Conservation (phyloP, 768 basidiomycete species). For the Hypholoma sublateritium region DNA sequence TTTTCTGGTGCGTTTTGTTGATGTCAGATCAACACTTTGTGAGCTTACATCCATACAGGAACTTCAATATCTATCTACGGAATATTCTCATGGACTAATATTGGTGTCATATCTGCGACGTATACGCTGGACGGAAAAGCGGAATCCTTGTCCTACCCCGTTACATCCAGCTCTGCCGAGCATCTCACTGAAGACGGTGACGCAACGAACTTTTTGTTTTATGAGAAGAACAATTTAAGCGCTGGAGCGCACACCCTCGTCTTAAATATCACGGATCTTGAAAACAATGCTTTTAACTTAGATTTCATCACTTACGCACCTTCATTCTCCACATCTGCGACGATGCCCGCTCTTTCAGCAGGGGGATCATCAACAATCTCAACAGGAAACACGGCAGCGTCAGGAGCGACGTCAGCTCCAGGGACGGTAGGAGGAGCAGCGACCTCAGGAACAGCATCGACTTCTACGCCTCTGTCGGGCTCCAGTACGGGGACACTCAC, state of each 20-base stretch:
- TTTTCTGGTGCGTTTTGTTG: constrained; percentile 19
- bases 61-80: constrained; percentile 23
- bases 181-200: constrained; percentile 15
- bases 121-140: constrained; percentile 24
- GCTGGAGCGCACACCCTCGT: constrained; percentile 20
- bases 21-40: background rate
- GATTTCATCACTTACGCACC: constrained; percentile 29
- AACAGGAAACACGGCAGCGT: background rate
- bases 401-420: background rate
- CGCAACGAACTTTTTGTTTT: constrained; percentile 23
- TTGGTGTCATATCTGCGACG: constrained; percentile 20
- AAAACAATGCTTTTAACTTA: constrained; percentile 18
- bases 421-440: background rate
- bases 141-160: constrained; percentile 14
- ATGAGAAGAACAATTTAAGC: constrained; percentile 15
- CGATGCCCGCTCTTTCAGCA: constrained; percentile 13
- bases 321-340: constrained; percentile 17
- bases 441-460: background rate
- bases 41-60: constrained; percentile 12
- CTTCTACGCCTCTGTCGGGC: background rate
- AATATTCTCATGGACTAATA: constrained; percentile 23
- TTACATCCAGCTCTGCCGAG: constrained; percentile 16
- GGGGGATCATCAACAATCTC: background rate
- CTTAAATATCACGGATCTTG: constrained; percentile 20
- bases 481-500: too few species aligned